Conservation (phyloP, 2,329 filamentous ascomycete genomes). For the Botrytis hyacinthi region DNA sequence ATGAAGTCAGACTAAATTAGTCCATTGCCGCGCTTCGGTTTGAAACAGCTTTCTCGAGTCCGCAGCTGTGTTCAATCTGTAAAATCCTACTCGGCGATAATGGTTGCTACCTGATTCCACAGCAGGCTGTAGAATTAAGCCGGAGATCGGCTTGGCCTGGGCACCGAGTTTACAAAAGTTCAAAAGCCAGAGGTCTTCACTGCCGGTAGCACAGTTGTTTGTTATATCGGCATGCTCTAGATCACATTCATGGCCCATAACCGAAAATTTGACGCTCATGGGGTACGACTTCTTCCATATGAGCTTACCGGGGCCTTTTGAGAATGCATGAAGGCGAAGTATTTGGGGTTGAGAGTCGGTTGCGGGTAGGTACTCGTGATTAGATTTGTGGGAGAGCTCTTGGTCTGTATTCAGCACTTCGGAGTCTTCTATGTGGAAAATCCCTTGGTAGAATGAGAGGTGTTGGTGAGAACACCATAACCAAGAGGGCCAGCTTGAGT, state of each 20-base stretch:
- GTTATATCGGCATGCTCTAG: background rate
- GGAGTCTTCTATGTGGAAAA: background rate
- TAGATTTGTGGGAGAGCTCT: background rate
- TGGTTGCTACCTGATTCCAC: background rate
- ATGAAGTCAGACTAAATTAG: background rate
- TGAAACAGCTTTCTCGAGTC: background rate
- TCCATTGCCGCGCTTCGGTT: background rate
- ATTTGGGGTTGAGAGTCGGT: background rate
- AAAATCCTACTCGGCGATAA: background rate
- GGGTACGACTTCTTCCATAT: background rate
- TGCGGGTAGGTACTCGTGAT: background rate
- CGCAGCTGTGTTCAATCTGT: background rate
- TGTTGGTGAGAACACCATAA: background rate
- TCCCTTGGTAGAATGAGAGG: background rate
- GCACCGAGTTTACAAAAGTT: background rate
- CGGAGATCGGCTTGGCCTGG: background rate
- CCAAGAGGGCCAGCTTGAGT: background rate
- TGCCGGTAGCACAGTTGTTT: background rate
- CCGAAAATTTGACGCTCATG: background rate
- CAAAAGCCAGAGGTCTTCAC: background rate
- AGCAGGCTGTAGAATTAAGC: background rate
- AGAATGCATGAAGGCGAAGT: background rate
- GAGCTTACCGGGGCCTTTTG: background rate
- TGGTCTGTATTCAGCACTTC: background rate
- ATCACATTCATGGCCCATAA: background rate